Conservation (phyloP, 805 yeast species). For the Cyberlindnera saturnus region DNA sequence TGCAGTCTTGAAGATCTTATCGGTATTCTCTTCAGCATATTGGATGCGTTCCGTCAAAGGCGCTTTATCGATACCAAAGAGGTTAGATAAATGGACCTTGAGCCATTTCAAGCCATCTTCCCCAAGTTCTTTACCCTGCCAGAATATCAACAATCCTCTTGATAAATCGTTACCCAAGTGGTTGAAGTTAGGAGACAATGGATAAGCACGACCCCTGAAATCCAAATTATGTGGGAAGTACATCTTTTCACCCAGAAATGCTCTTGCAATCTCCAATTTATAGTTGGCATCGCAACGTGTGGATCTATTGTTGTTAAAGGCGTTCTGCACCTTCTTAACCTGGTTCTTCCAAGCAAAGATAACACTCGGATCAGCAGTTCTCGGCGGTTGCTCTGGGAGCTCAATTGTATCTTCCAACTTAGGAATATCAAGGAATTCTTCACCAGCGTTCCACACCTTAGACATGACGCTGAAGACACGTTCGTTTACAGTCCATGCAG, state of each 20-base stretch:
- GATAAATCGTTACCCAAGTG: constrained; percentile 78
- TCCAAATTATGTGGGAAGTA: constrained; percentile 79
- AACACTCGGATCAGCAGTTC: constrained; percentile 65
- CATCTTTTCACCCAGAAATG: constrained; percentile 73
- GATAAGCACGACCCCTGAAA: constrained; percentile 82
- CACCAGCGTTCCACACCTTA: constrained; percentile 83
- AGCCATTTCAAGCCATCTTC: constrained; percentile 63
- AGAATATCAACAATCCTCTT: constrained; percentile 62
- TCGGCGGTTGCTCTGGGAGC: constrained; percentile 53
- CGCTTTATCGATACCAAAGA: constrained; percentile 70
- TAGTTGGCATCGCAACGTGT: constrained; percentile 92
- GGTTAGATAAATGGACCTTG: constrained; percentile 67
- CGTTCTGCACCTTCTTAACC: constrained; percentile 51
- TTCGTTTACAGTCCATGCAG: constrained; percentile 90
- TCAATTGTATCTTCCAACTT: constrained; percentile 39
- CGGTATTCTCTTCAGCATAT: constrained; percentile 53
- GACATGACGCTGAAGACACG: constrained; percentile 62
- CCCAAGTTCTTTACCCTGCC: constrained; percentile 73
- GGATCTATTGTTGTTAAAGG: constrained; percentile 66
- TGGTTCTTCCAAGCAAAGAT: constrained; percentile 62
- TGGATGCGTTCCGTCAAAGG: constrained; percentile 57
- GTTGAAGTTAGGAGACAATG: constrained; percentile 73
- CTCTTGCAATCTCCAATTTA: constrained; percentile 91
- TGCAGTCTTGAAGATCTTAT: constrained; percentile 51
- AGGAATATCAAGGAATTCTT: constrained; percentile 69